Percentiles rank a stretch among this genome's conserved stretches.
Conservation (phyloP, 495 filamentous ascomycete genomes). For the Penicillium atrosanguineum region DNA sequence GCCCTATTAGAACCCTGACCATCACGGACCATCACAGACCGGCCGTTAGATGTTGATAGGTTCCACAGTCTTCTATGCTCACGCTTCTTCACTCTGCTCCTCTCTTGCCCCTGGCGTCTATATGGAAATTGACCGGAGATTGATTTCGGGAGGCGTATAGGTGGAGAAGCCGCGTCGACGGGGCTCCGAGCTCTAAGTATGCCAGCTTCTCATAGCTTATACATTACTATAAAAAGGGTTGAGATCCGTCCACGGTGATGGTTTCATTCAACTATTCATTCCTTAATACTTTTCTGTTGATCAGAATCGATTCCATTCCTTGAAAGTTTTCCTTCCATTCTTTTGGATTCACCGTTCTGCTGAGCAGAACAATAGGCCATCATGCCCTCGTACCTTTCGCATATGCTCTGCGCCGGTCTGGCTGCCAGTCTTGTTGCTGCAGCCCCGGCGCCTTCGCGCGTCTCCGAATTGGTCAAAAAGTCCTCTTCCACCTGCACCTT, state of each 20-base stretch:
- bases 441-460: too few species aligned
- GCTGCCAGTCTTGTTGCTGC: too few species aligned
- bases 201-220: too few species aligned
- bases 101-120: not conserved
- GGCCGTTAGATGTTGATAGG: conserved; percentile 1
- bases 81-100: not conserved
- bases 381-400: too few species aligned
- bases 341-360: too few species aligned
- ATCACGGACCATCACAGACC: not conserved
- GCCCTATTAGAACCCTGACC: not conserved
- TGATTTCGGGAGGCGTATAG: too few species aligned
- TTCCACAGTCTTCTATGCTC: not conserved
- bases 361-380: too few species aligned
- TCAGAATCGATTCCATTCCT: conserved; percentile 1
- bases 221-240: too few species aligned
- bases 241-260: too few species aligned
- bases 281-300: conserved; percentile 6
- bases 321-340: not conserved
- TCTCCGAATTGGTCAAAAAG: conserved; percentile 1
- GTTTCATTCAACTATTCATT: not conserved
- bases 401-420: too few species aligned
- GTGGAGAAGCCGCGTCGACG: too few species aligned
- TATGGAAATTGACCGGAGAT: not conserved
- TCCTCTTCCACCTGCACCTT: conserved; percentile 48
- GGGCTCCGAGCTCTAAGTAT: too few species aligned